Conservation (phyloP, 331 rosid genomes). For the Prunus yedoensis region DNA sequence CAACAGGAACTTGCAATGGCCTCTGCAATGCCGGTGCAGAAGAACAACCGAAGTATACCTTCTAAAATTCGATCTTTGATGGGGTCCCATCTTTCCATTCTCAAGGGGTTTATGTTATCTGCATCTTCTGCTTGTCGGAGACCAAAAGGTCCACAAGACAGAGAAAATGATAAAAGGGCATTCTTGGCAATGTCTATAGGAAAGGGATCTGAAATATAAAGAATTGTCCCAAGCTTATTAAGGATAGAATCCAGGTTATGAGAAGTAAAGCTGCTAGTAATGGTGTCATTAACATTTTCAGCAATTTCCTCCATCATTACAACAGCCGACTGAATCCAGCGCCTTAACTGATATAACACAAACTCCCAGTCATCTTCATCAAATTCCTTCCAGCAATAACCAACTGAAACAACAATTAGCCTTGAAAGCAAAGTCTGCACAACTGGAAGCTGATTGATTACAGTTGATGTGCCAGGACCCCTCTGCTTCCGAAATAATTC, state of each 20-base stretch:
- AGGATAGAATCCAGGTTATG: constrained; percentile 34
- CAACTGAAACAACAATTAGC: constrained; percentile 75
- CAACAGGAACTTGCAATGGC: constrained; percentile 61
- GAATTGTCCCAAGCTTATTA: constrained; percentile 50
- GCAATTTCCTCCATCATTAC: constrained; percentile 83
- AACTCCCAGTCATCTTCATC: constrained; percentile 88
- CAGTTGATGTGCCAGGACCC: constrained; percentile 51
- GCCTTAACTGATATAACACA: constrained; percentile 57
- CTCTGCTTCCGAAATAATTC: constrained; percentile 80
- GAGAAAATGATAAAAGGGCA: constrained; percentile 81
- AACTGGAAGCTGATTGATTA: constrained; percentile 57
- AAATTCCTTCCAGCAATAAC: constrained; percentile 87
- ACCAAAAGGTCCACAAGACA: constrained; percentile 52
- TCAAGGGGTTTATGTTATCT: constrained; percentile 33
- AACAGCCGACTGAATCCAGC: constrained; percentile 83
- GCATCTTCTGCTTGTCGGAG: constrained; percentile 47
- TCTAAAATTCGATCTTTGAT: constrained; percentile 75
- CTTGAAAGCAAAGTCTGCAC: constrained; percentile 80
- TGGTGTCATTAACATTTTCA: constrained; percentile 64
- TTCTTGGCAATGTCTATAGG: constrained; percentile 64
- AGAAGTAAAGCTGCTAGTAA: constrained; percentile 37
- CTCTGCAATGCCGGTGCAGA: constrained; percentile 90
- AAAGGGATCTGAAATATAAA: constrained; percentile 54
- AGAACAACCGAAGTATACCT: constrained; percentile 77
- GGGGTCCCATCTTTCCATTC: constrained; percentile 58